Base-by-base conservation (phyloP, 257 asterid genomes). In the Pogostemon cablin region DNA sequence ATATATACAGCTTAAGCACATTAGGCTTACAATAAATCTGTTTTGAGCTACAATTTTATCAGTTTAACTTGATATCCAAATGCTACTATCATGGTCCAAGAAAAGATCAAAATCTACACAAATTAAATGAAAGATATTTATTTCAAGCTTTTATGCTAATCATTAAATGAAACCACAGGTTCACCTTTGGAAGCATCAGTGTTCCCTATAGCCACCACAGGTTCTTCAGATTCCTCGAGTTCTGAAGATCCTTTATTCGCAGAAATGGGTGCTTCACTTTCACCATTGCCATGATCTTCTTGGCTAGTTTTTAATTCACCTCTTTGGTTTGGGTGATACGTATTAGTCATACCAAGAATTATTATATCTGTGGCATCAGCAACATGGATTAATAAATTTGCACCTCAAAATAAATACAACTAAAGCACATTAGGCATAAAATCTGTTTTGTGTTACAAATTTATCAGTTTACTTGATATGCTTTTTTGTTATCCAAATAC, bases 191-290 rank as follows among this genome's bases (percentile, higher is more conserved):
- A 25, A 25, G 32, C 32, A 25, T 25, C 32, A 25, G 2, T 25
- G 32, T 25, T 25, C 32, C 32, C 32, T 25, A 25, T 25, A 25
- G 32, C 1, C 32, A 25, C 32, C 32, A 25, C 32, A 25, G 32
- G 32, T 2, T 72, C 67, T 35, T 62, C 79, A 7, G 75, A 52
- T 50, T 71, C 78, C 68, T 70, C 81, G 39, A 58, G 52, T 49
- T 70, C 62, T 41, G 15, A 52, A 17, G 86, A 75, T 55, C 66
- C 87, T 34, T 71, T 69, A 47, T 61, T 53, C 20, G 89, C 74
- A 49, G 90, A 68, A 69, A 84, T 74, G 62, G 61, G 80, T 25
- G 32, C 2, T 25, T 70, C 48, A 48, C 42, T 72, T 52, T 71
- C 87, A 63, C 40, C 65, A 75, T 50, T 40, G 47, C 53, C 62